A percentile compares a stretch with the other conserved stretches of the same genome.
Evolutionary conservation across 208 protist genomes (phyloP).

Genomic region (Crithidia bombi): DNA sequence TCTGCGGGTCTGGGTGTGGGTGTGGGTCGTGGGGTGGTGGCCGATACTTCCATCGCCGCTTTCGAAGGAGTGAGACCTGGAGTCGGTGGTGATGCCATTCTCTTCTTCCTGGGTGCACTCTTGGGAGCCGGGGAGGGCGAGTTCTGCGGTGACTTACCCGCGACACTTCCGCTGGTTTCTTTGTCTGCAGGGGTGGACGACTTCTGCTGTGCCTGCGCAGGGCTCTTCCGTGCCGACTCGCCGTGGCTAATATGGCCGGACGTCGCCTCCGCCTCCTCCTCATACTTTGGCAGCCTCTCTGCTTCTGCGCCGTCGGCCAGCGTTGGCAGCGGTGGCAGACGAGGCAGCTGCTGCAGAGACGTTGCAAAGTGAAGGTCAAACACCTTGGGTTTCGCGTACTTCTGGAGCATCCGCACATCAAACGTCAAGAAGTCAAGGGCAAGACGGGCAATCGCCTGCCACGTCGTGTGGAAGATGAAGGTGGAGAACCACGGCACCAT

Average conservation of each 20-base stretch:
- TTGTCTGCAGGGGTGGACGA: neutral
- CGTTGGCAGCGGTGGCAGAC: conserved; percentile 10
- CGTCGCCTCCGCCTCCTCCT: neutral
- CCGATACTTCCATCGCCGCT: too few relatives aligned
- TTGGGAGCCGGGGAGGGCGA: neutral
- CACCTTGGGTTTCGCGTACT: conserved; percentile 50
- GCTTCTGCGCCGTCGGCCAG: neutral
- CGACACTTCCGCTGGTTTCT: neutral
- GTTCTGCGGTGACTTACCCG: neutral
- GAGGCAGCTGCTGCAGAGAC: conserved; percentile 14
- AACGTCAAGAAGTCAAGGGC: conserved; percentile 80
- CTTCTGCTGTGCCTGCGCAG: neutral
- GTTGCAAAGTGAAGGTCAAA: conserved; percentile 55
- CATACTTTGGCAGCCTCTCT: neutral
- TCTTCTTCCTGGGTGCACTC: neutral
- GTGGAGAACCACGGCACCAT: conserved; percentile 91
- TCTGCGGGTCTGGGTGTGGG: neutral
- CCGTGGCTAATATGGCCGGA: neutral
- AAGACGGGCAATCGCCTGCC: conserved; percentile 52
- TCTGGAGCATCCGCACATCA: conserved; percentile 69
- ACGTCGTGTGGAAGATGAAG: conserved; percentile 70
- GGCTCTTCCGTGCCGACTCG: neutral
- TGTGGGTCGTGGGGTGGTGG: neutral
- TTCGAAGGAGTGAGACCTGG: neutral
- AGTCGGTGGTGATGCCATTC: neutral